Conservation (phyloP, 2,329 filamentous ascomycete species). For the Cryphonectria radicalis region DNA sequence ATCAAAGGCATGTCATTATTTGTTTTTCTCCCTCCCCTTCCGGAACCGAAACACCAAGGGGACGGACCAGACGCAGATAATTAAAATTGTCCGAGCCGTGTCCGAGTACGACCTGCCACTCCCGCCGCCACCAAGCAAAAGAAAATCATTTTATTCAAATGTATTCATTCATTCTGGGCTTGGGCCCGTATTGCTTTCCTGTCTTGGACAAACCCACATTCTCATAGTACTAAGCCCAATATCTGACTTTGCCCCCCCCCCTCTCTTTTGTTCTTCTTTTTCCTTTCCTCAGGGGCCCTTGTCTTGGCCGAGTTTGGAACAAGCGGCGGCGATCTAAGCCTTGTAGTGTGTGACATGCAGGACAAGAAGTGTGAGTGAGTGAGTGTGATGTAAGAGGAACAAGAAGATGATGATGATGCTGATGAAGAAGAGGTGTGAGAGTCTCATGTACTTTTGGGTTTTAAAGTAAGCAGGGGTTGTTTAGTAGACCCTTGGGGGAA, state of each 20-base stretch:
- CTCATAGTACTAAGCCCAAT: too few relatives aligned
- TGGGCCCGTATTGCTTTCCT: background rate
- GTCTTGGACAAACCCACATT: background rate
- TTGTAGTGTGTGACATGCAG: background rate
- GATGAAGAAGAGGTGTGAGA: background rate
- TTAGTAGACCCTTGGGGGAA: too few relatives aligned
- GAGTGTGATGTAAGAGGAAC: too few relatives aligned
- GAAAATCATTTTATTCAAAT: too few relatives aligned
- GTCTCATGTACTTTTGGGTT: background rate
- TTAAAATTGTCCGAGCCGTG: slow-evolving; percentile 7
- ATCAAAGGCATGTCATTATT: too few relatives aligned
- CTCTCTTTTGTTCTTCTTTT: too few relatives aligned
- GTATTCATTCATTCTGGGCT: background rate
- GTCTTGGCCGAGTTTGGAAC: background rate
- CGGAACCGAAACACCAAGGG: background rate
- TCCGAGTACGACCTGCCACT: slow-evolving; percentile 10
- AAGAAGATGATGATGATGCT: too few relatives aligned
- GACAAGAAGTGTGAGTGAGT: too few relatives aligned
- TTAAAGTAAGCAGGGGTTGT: too few relatives aligned
- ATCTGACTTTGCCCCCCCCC: too few relatives aligned
- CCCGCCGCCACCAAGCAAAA: background rate
- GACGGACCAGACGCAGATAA: background rate
- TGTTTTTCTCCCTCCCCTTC: background rate
- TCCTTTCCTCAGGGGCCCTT: background rate
- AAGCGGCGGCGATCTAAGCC: background rate